These are phyloP conservation scores for Saccharomycopsis olivae DNA, from an alignment of 805 yeast species.

Conservation along the genomic window DNA sequence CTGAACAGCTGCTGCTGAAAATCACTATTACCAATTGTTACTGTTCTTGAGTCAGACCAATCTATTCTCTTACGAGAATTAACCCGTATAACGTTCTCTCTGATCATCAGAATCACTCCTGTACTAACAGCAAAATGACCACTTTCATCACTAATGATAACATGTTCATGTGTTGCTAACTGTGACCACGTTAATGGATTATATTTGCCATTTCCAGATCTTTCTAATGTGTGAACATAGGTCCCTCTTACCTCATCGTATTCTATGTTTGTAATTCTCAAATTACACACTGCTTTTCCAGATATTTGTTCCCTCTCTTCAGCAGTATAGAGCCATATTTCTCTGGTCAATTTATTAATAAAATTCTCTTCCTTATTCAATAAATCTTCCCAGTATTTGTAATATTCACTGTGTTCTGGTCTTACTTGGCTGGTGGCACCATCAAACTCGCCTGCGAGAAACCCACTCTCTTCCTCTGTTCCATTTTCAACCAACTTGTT, in stretches of 20 bases:
- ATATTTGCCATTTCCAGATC: slow-evolving; percentile 21
- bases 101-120: slow-evolving; percentile 43
- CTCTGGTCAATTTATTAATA: slow-evolving; percentile 38
- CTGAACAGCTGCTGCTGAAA: slow-evolving; percentile 47
- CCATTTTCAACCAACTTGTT: slow-evolving; percentile 55
- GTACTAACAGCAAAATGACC: slow-evolving; percentile 69
- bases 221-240: slow-evolving; percentile 36
- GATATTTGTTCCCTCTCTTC: slow-evolving; percentile 44
- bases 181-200: slow-evolving; percentile 32
- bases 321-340: slow-evolving; percentile 58
- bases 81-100: slow-evolving; percentile 34
- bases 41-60: slow-evolving; percentile 22
- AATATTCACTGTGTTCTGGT: slow-evolving; percentile 41
- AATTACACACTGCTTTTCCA: slow-evolving; percentile 48
- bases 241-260: slow-evolving; percentile 19
- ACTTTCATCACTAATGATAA: slow-evolving; percentile 66
- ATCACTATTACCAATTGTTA: too few relatives aligned
- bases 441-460: slow-evolving; percentile 37
- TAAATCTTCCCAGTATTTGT: slow-evolving; percentile 61
- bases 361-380: slow-evolving; percentile 67
- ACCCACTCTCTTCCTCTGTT: slow-evolving; percentile 40
- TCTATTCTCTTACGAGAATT: slow-evolving; percentile 45
- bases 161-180: slow-evolving; percentile 45
- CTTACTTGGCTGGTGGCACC: slow-evolving; percentile 40
- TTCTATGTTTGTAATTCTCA: slow-evolving; percentile 30